Conservation (phyloP, 495 filamentous ascomycete genomes). For the Neurospora tetraspora region DNA sequence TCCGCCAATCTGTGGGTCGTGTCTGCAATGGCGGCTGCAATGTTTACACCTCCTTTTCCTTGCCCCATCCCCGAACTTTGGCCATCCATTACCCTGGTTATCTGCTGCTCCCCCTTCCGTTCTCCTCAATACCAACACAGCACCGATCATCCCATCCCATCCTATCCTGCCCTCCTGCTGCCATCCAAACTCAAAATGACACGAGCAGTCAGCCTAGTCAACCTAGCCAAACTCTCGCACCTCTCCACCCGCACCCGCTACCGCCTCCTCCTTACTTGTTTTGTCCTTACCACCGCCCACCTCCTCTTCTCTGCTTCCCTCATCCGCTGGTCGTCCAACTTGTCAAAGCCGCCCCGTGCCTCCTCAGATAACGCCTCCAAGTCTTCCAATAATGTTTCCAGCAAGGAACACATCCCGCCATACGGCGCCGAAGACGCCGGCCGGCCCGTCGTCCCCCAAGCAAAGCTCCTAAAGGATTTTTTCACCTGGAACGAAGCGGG, state of each 20-base stretch:
- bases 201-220: not conserved
- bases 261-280: slow-evolving; percentile 4
- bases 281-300: not conserved
- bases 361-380: not conserved
- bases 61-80: not conserved
- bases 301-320: not conserved
- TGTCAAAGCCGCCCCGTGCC: not conserved
- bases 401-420: not conserved
- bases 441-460: slow-evolving; percentile 4
- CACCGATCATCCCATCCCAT: not conserved
- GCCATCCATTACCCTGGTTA: not conserved
- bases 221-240: slow-evolving; percentile 3
- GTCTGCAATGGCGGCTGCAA: not conserved
- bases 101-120: not conserved
- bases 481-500: slow-evolving; percentile 9
- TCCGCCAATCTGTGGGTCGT: not conserved
- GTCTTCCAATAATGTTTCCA: not conserved
- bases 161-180: not conserved
- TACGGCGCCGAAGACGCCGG: not conserved
- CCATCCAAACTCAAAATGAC: not conserved
- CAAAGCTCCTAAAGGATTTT: slow-evolving; percentile 4
- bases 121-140: not conserved
- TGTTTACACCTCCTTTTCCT: not conserved
- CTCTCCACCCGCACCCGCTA: slow-evolving; percentile 7
- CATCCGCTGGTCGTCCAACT: not conserved